Base-by-base conservation (phyloP, 1,284 basidiomycete genomes). In the Puccinia coronata region DNA sequence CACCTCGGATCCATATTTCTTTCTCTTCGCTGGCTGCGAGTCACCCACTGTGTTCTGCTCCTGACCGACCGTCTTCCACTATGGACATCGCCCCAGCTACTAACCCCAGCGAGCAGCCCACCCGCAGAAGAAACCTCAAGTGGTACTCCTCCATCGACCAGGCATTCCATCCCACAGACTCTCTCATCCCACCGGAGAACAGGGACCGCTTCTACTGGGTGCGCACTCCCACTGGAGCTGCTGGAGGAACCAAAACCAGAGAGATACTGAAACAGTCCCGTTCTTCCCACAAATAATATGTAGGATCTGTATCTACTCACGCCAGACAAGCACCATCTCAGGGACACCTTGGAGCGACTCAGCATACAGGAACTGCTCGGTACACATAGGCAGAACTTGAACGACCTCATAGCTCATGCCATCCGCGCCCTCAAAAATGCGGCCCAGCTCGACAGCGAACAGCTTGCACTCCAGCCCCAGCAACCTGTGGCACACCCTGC, bases 191-290 rank as follows among this genome's bases (percentile, higher is more conserved):
- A 72, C 28, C n/a, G 28, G 70, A 80, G n/a, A 18, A 23, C 8
- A 70, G 78, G 31, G 78, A 80, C 34, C 49, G 78, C 43, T 80
- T 80, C 39, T 80, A 73, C 59, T 39, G 63, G 47, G 78, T 80
- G 14, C 16, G 77, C 31, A n/a, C 28, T 61, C 31, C 2, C 20
- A 16, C 25, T 63, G 57, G 43, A 4, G 51, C n/a, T 31, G n/a
- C n/a, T n/a, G n/a, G n/a, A n/a, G n/a, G n/a, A n/a, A 49, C 28
- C 16, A 1, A 16, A 1, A 18, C n/a, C 34, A 4, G 36, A 69
- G 28, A 53, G 18, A 2, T 31, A 5, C 31, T 14, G 6, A 57
- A 23, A 34, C 14, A 23, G 9, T 20, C 51, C 16, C 23, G 34
- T 49, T 36, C 18, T 43, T 20, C 20, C 57, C 41, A 51, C 51